Evolutionary conservation across 371 early-diverging fungal species (phyloP).

Genomic region (Circinella minor): DNA sequence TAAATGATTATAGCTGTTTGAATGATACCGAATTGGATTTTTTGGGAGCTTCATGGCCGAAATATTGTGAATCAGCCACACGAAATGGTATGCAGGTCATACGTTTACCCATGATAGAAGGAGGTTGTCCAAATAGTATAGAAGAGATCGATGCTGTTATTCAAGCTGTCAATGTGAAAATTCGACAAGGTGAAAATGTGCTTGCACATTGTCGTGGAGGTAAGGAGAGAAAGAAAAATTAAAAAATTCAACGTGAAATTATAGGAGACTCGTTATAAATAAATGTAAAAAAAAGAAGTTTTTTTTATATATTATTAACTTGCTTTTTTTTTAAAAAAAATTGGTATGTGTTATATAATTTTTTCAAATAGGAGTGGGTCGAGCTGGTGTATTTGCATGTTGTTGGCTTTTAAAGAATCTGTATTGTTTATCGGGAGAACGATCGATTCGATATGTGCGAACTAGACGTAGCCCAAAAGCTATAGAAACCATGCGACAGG

Average conservation of each 20-base stretch:
- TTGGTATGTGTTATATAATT: neutral
- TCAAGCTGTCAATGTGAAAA: slow-evolving; percentile 53
- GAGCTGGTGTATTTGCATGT: slow-evolving; percentile 80
- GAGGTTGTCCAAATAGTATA: slow-evolving; percentile 69
- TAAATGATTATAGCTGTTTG: slow-evolving; percentile 60
- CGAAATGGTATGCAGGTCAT: slow-evolving; percentile 55
- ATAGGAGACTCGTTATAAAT: neutral
- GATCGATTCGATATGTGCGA: slow-evolving; percentile 60
- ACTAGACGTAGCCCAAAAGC: slow-evolving; percentile 66
- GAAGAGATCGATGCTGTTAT: slow-evolving; percentile 63
- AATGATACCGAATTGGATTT: slow-evolving; percentile 71
- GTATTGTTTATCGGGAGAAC: slow-evolving; percentile 54
- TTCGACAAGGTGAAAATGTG: slow-evolving; percentile 61
- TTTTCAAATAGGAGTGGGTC: slow-evolving; percentile 64
- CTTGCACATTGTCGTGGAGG: slow-evolving; percentile 84
- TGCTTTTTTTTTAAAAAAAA: no score
- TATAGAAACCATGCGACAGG: slow-evolving; percentile 71
- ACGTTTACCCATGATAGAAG: slow-evolving; percentile 79
- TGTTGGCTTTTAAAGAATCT: slow-evolving; percentile 71
- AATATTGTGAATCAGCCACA: slow-evolving; percentile 64
- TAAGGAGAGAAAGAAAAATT: slow-evolving; percentile 22
- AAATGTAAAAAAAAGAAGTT: neutral
- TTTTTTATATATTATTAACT: no score
- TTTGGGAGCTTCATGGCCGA: slow-evolving; percentile 73
- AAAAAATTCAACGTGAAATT: neutral